Conservation (phyloP, 176 grass and related monocot genomes). For the Poa annua region DNA sequence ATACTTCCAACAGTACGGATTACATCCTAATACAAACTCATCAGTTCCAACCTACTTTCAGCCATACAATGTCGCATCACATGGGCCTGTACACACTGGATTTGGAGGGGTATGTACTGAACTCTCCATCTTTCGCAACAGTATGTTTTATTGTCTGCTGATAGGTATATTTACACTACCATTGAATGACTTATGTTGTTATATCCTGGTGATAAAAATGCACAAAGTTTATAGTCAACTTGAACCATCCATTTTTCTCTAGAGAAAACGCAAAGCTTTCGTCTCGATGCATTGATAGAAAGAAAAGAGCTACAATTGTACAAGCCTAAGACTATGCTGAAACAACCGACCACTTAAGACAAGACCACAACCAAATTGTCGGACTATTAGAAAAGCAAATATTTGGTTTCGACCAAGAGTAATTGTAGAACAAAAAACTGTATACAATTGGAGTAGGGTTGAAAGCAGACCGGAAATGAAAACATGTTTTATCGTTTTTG, state of each 20-base stretch:
- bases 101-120: slow-evolving; percentile 75
- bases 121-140: slow-evolving; percentile 27
- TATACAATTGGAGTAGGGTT: not conserved
- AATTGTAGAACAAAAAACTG: not conserved
- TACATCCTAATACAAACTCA: slow-evolving; percentile 62
- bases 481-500: too few relatives aligned
- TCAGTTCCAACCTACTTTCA: slow-evolving; percentile 87
- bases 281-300: too few relatives aligned
- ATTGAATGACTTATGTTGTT: not conserved
- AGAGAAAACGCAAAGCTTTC: too few relatives aligned
- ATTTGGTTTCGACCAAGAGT: not conserved
- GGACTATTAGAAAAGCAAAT: not conserved
- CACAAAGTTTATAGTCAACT: not conserved
- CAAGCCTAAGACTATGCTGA: too few relatives aligned
- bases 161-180: not conserved
- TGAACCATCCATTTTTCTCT: not conserved
- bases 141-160: slow-evolving; percentile 2
- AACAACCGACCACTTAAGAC: too few relatives aligned
- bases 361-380: too few relatives aligned
- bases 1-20: slow-evolving; percentile 87
- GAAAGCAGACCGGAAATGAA: too few relatives aligned
- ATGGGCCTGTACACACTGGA: slow-evolving; percentile 78
- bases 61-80: slow-evolving; percentile 83
- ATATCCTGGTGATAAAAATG: slow-evolving; percentile 1
- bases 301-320: too few relatives aligned